Evolutionary conservation across 345 rosid genomes (phyloP).

Genomic region (Erucastrum elatum): DNA sequence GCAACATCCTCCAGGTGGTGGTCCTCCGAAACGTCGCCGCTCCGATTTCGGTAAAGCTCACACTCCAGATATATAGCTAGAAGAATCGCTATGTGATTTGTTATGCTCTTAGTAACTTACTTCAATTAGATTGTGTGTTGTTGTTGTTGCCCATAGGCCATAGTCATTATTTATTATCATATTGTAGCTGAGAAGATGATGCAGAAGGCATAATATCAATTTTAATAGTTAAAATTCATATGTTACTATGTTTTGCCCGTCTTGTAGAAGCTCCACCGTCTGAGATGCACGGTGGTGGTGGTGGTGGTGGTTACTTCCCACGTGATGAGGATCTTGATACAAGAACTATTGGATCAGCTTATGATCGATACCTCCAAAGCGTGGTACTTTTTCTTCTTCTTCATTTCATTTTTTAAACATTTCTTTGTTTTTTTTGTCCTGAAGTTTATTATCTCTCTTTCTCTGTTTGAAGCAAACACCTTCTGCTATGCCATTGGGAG

Average conservation of each 20-base stretch:
- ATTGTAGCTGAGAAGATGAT: too few relatives aligned
- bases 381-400: conserved; percentile 42
- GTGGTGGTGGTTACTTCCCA: conserved; percentile 43
- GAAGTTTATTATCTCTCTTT: conserved; percentile 20
- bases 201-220: too few relatives aligned
- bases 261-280: conserved; percentile 44
- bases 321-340: conserved; percentile 70
- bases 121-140: too few relatives aligned
- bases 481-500: conserved; percentile 49
- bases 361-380: conserved; percentile 81
- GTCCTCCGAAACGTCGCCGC: conserved; percentile 64
- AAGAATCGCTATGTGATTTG: background rate
- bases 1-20: conserved; percentile 49
- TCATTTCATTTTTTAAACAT: background rate
- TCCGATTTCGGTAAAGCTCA: conserved; percentile 51
- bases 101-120: too few relatives aligned
- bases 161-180: too few relatives aligned
- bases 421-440: conserved; percentile 14
- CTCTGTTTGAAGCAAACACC: conserved; percentile 51
- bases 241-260: background rate
- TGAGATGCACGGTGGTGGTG: conserved; percentile 44
- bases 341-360: conserved; percentile 74
- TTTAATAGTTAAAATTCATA: background rate
- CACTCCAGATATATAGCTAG: background rate
- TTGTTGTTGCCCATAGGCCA: too few relatives aligned